Conservation (phyloP, 2,329 filamentous ascomycete genomes). For the Rhexocercosporidium sp. region DNA sequence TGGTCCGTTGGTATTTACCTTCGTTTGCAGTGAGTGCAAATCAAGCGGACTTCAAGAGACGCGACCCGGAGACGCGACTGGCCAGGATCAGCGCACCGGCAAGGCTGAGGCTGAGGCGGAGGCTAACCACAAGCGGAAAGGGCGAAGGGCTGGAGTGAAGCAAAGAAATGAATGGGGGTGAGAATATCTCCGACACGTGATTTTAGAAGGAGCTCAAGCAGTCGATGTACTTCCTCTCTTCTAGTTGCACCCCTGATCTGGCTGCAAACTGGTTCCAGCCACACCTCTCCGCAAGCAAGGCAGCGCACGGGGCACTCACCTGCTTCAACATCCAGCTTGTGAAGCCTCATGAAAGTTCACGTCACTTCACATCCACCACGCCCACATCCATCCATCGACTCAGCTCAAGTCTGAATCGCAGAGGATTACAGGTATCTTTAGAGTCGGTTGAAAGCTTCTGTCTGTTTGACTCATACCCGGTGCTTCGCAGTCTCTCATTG, state of each 20-base stretch:
- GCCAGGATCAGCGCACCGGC: background rate
- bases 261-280: too few relatives aligned
- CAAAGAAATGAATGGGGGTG: background rate
- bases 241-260: too few relatives aligned
- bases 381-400: background rate
- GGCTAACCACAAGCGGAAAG: too few relatives aligned
- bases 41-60: too few relatives aligned
- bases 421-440: too few relatives aligned
- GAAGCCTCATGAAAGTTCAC: background rate
- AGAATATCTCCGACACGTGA: too few relatives aligned
- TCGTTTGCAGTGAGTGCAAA: background rate
- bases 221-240: too few relatives aligned
- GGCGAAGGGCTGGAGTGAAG: background rate
- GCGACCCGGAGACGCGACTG: background rate
- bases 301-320: too few relatives aligned
- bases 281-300: too few relatives aligned
- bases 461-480: background rate
- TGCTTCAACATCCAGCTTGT: too few relatives aligned
- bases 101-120: background rate
- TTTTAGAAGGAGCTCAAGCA: too few relatives aligned
- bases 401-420: background rate
- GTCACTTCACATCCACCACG: background rate
- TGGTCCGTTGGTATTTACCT: background rate
- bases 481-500: too few relatives aligned
- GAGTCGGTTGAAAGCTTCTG: background rate